Evolutionary conservation across 148 eudicot species (phyloP), one percentile per base, ranked within the genome.

Genomic region (Diospyros kaki): DNA sequence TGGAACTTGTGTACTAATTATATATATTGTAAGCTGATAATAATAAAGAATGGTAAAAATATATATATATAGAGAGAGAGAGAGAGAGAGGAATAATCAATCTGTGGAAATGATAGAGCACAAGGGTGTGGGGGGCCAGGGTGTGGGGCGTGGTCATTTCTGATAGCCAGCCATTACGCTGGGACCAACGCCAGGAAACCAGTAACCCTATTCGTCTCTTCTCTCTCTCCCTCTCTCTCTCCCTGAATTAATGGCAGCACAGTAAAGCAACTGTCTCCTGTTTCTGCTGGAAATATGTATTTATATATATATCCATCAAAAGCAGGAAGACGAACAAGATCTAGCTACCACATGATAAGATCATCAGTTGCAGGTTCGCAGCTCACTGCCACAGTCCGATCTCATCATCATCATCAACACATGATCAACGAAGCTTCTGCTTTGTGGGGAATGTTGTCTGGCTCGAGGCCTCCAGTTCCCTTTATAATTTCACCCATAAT

Each of bases 371-470:
- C 28, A 28, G 28, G 28, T 0, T 28, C 28, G 28, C 28, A 28
- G 28, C 28, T 28, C 28, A 28, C 28, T 28, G 28, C 28, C 28
- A 28, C 28, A 28, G 28, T 28, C 28, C 28, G 28, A 28, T 28
- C 28, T 28, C 28, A 28, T 28, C 28, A 28, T 28, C 28, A 28
- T 28, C 28, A 48, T 48, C 6, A 48, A 48, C 6, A 48, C 52
- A 8, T 48, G 52, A 28, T 48, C 13, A 6, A 2, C 78, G 84
- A 78, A 83, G 86, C 77, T 59, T 81, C 70, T 77, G 72, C 41
- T 76, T 86, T 86, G 81, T 69, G 86, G 86, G 86, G 88, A 81
- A 86, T 86, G 86, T 80, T 71, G 88, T 78, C 83, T 86, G 88
- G 86, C 78, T 78, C 86, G 85, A 83, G 70, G 84, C 75, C 63